Evolutionary conservation across 306 rosid species (phyloP), one percentile per base, ranked within the genome.

Genomic region (Cucurbita maxima): DNA sequence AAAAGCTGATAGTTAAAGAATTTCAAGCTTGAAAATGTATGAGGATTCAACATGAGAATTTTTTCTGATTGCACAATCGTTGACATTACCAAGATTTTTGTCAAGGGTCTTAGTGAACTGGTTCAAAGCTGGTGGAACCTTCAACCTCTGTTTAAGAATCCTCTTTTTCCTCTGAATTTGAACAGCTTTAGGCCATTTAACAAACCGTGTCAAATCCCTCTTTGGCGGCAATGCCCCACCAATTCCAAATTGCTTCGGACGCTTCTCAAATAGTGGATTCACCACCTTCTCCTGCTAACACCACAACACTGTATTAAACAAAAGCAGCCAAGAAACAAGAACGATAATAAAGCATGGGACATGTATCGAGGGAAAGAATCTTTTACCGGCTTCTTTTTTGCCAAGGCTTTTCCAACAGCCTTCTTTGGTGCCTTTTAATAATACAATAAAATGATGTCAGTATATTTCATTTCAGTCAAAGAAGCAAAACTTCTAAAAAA

Each of bases 81-180:
- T 18, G 37, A n/a, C 9, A 61, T 11, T 61, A 88, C 96, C 95
- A 0, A 90, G 83, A 55, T 87, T 88, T 64, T 90, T 91, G 81
- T 91, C 97, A 1, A 91, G 81, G 8, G 92, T 91, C 73, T 91
- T 91, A 1, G 96, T 91, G 79, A 91, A 88, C 81, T 88, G 89
- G 59, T 91, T 90, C 80, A 91, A 74, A 20, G 90, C 84, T 20
- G 92, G 96, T 2, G 97, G 90, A 25, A 91, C 97, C 88, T 91
- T 91, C 67, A 87, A 76, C 75, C 92, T 80, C 77, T 87, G 92
- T 79, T 83, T 87, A n/a, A 87, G 89, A 58, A 87, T 83, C 68
- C 92, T 77, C 80, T 85, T 87, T 75, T 87, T 87, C 75, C 92
- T 79, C 77, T 87, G 92, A 44, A 87, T 54, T 63, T 84, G 89